phyloP scores from a whole-genome alignment of 176 grass and related monocot genomes.

The Oropetium thomaeum region DNA sequence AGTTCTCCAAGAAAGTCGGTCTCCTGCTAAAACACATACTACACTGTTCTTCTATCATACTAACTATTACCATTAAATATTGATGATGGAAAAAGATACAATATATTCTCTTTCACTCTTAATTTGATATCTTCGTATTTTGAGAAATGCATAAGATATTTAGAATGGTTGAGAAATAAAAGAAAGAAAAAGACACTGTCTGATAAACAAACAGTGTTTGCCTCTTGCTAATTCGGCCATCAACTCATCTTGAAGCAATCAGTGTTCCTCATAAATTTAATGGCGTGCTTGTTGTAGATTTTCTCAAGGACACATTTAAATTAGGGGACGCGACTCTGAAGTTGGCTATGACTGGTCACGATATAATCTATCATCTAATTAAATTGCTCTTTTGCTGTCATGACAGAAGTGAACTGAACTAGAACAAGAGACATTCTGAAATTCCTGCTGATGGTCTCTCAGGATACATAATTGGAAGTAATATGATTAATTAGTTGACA shows the following conservation, averaged over 20 bases:
- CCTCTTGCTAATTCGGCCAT: neutral
- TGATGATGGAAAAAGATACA: neutral
- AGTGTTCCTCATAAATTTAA: neutral
- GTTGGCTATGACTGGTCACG: slow-evolving; percentile 9
- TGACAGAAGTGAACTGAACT: neutral
- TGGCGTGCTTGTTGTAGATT: neutral
- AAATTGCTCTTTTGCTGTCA: neutral
- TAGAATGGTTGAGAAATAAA: too few species aligned
- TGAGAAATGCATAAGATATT: neutral
- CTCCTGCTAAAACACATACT: neutral
- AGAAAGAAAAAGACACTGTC: too few species aligned
- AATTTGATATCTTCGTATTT: too few species aligned
- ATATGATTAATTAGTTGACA: neutral
- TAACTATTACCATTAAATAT: neutral
- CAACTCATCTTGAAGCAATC: neutral
- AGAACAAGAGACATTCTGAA: neutral
- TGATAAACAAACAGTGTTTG: neutral
- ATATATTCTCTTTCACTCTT: neutral
- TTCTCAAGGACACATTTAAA: neutral
- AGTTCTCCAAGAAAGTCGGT: too few species aligned
- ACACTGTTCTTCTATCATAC: neutral
- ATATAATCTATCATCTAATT: neutral
- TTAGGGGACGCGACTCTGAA: neutral
- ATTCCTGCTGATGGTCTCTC: neutral
- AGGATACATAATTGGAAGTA: neutral